Percentiles rank a stretch among this genome's conserved stretches.
Conservation (phyloP, 495 filamentous ascomycete species). For the Copromyces sp. region DNA sequence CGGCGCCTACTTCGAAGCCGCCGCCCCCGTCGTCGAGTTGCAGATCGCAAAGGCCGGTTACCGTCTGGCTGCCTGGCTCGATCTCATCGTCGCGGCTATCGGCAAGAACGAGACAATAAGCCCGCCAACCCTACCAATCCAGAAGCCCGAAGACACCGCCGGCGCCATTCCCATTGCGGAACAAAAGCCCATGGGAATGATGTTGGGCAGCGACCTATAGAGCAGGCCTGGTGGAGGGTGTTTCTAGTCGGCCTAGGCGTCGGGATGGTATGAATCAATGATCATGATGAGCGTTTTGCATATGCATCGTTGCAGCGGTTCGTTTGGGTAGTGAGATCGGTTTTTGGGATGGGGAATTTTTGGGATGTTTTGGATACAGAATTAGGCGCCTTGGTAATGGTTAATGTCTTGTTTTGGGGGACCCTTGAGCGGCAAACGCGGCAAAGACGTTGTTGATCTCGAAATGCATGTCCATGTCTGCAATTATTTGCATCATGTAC, state of each 20-base stretch:
- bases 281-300: neutral
- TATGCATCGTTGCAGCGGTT: neutral
- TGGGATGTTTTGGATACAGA: neutral
- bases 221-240: neutral
- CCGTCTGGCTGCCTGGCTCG: slow-evolving; percentile 52
- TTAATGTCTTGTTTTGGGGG: neutral
- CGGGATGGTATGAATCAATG: neutral
- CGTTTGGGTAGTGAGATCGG: neutral
- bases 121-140: neutral
- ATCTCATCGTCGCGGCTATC: slow-evolving; percentile 36
- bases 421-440: neutral
- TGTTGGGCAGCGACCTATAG: neutral
- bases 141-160: neutral
- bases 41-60: slow-evolving; percentile 70
- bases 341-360: neutral
- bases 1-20: slow-evolving; percentile 51
- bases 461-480: neutral
- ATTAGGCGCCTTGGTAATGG: neutral
- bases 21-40: slow-evolving; percentile 57
- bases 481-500: neutral
- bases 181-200: neutral
- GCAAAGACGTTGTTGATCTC: neutral
- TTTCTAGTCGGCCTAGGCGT: neutral
- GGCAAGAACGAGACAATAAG: slow-evolving; percentile 1
- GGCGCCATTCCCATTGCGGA: neutral